Percentiles rank a stretch among this genome's conserved stretches.
Conservation (phyloP, 2,329 filamentous ascomycete genomes). For the Zymoseptoria crescenta region DNA sequence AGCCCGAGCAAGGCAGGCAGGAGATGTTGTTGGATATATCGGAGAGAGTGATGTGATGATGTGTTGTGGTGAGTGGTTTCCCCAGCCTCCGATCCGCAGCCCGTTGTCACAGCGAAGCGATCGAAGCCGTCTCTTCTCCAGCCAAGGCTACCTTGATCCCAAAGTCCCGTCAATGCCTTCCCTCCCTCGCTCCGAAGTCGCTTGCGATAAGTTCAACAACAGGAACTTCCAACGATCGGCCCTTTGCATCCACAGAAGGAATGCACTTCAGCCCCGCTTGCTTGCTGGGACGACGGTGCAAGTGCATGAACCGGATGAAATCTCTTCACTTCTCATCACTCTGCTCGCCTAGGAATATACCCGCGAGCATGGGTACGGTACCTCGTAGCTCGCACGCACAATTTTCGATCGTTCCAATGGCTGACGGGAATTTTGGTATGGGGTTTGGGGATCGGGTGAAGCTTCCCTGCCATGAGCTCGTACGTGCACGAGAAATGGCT, state of each 20-base stretch:
- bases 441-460: not conserved
- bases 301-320: not conserved
- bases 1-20: no score
- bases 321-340: not conserved
- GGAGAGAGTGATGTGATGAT: no score
- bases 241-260: no score
- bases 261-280: not conserved
- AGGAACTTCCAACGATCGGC: no score
- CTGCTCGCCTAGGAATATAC: not conserved
- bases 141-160: not conserved
- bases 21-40: no score
- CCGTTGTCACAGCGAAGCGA: not conserved
- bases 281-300: not conserved
- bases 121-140: not conserved
- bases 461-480: no score
- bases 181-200: no score
- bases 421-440: not conserved
- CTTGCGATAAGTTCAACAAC: no score
- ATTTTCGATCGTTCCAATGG: not conserved
- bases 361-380: not conserved
- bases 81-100: not conserved
- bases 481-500: not conserved
- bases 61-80: no score
- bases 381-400: not conserved
- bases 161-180: not conserved